These are phyloP conservation scores for Yamadazyma paraphyllophila DNA, from an alignment of 805 yeast species.

Conservation along the genomic window DNA sequence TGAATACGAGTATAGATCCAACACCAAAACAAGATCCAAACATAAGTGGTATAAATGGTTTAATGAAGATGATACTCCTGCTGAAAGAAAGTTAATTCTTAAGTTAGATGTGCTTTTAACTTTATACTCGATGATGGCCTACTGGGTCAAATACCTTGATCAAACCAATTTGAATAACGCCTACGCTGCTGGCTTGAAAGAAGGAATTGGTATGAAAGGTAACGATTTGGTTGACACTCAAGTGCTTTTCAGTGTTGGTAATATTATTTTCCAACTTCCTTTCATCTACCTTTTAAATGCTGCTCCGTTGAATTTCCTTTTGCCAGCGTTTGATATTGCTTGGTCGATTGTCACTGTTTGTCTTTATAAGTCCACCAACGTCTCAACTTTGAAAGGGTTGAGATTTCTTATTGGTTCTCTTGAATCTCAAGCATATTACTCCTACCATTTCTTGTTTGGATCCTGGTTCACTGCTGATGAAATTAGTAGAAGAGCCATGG, in stretches of 20 bases:
- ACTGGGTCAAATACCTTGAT: slow-evolving; percentile 70
- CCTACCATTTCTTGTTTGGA: slow-evolving; percentile 47
- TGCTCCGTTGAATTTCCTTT: slow-evolving; percentile 50
- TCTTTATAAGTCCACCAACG: slow-evolving; percentile 48
- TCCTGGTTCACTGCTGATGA: slow-evolving; percentile 45
- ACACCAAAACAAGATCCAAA: slow-evolving; percentile 25
- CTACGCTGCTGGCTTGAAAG: slow-evolving; percentile 62
- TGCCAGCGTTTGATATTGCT: slow-evolving; percentile 56
- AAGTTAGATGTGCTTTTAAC: slow-evolving; percentile 34
- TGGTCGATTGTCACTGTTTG: slow-evolving; percentile 69
- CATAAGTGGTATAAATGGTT: slow-evolving; percentile 46
- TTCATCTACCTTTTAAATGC: slow-evolving; percentile 57
- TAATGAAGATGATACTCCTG: slow-evolving; percentile 45
- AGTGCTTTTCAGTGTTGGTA: slow-evolving; percentile 57
- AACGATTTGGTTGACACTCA: slow-evolving; percentile 62
- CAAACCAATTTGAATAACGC: slow-evolving; percentile 61
- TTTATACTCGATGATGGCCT: slow-evolving; percentile 37
- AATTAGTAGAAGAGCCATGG: slow-evolving; percentile 59
- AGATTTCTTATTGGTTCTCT: slow-evolving; percentile 67
- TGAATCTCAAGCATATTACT: slow-evolving; percentile 56
- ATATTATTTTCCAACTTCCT: slow-evolving; percentile 60
- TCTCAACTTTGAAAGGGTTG: slow-evolving; percentile 54
- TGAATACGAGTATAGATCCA: slow-evolving; percentile 58
- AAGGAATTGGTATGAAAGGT: slow-evolving; percentile 55
- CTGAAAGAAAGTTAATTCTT: slow-evolving; percentile 27